phyloP scores from a whole-genome alignment of 2,329 filamentous ascomycete genomes.

The Neonectria neomacrospora region DNA sequence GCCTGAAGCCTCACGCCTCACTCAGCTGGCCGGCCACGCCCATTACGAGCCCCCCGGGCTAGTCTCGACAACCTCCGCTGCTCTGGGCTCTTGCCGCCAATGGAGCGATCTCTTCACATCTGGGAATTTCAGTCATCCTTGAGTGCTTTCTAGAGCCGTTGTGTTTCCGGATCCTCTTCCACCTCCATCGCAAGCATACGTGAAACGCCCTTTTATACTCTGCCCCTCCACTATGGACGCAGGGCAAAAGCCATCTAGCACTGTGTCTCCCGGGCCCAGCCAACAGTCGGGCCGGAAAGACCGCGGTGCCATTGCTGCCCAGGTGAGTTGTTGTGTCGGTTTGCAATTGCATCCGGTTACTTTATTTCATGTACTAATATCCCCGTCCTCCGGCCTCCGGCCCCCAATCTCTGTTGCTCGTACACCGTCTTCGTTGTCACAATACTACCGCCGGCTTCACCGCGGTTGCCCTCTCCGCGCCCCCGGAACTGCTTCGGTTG shows the following conservation, averaged over 20 bases:
- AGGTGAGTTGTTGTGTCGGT: slow-evolving; percentile 48
- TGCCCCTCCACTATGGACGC: slow-evolving; percentile 41
- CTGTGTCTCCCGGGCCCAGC: slow-evolving; percentile 50
- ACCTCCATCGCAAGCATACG: slow-evolving; percentile 31
- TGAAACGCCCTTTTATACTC: slow-evolving; percentile 31
- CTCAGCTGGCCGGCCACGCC: slow-evolving; percentile 24
- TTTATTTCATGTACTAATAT: neutral
- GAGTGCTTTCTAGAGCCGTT: slow-evolving; percentile 43
- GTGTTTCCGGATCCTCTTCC: slow-evolving; percentile 17
- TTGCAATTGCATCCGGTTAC: neutral
- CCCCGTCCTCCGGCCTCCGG: neutral
- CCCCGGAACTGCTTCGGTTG: neutral
- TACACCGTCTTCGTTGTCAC: slow-evolving; percentile 8
- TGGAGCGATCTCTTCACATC: slow-evolving; percentile 35
- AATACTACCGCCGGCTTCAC: slow-evolving; percentile 9
- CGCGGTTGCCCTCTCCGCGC: slow-evolving; percentile 17
- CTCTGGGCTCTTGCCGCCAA: slow-evolving; percentile 31
- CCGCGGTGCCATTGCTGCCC: slow-evolving; percentile 53
- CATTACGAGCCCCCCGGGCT: slow-evolving; percentile 24
- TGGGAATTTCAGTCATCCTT: slow-evolving; percentile 32
- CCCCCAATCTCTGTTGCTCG: slow-evolving; percentile 7
- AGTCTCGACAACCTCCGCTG: slow-evolving; percentile 24
- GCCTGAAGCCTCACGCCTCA: no score
- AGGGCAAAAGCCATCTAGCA: slow-evolving; percentile 42
- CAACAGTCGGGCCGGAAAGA: slow-evolving; percentile 50